Evolutionary conservation across 495 filamentous ascomycete genomes (phyloP).

Genomic region (Arthonia radiata): DNA sequence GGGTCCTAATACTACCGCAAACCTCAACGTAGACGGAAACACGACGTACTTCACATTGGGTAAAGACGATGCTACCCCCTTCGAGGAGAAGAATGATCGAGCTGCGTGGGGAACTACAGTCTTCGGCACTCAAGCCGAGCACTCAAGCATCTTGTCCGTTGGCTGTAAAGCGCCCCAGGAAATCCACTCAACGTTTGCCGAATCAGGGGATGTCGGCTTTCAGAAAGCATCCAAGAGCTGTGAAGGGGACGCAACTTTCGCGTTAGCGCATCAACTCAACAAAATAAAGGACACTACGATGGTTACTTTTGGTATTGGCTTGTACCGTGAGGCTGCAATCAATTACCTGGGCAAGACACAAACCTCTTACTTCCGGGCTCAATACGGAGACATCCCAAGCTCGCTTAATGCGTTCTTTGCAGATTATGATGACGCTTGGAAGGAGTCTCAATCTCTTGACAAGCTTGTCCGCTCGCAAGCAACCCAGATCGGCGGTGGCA

Average conservation of each 20-base stretch:
- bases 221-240: too few species aligned
- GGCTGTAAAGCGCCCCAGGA: constrained; percentile 8
- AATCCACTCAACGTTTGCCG: constrained; percentile 12
- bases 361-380: constrained; percentile 20
- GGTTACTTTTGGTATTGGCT: constrained; percentile 23
- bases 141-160: constrained; percentile 8
- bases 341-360: constrained; percentile 22
- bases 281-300: constrained; percentile 6
- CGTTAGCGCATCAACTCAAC: constrained; percentile 21
- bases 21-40: constrained; percentile 10
- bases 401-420: constrained; percentile 19
- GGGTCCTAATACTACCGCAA: constrained; percentile 9
- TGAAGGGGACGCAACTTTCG: constrained; percentile 12
- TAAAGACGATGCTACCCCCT: constrained; percentile 8
- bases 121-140: constrained; percentile 14
- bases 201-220: too few species aligned
- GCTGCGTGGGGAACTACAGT: constrained; percentile 20
- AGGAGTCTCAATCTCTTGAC: constrained; percentile 16
- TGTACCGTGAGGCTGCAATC: constrained; percentile 19
- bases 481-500: too few species aligned
- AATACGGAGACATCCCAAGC: constrained; percentile 7
- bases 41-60: constrained; percentile 13
- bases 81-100: constrained; percentile 12
- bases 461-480: constrained; percentile 12
- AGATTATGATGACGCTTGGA: constrained; percentile 18